A percentile compares a stretch with the other conserved stretches of the same genome.
Conservation (phyloP, 305 asterid species). For the Plantago rigida region DNA sequence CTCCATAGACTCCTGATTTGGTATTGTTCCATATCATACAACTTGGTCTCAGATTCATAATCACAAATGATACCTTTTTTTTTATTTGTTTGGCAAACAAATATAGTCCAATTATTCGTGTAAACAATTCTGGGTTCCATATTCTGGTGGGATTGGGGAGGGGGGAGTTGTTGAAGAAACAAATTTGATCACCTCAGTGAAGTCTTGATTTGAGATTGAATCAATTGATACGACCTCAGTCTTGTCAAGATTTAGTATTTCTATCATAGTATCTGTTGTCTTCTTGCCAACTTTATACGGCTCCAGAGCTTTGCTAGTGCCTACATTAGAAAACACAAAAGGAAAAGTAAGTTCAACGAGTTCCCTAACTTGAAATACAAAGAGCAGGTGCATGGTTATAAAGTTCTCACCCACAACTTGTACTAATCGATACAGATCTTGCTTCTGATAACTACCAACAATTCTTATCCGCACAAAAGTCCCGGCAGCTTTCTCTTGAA, state of each 20-base stretch:
- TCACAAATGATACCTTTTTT: not conserved
- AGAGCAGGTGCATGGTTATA: conserved; percentile 20
- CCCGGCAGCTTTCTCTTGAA: conserved; percentile 68
- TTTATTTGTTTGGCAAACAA: not conserved
- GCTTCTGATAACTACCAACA: conserved; percentile 79
- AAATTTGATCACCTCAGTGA: conserved; percentile 66
- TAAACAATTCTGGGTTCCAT: not conserved
- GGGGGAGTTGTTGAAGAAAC: conserved; percentile 5
- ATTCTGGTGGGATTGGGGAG: not conserved
- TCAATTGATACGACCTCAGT: conserved; percentile 80
- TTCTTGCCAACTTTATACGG: conserved; percentile 88
- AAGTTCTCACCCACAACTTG: conserved; percentile 75
- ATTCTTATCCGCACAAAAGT: conserved; percentile 94
- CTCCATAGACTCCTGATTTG: not conserved
- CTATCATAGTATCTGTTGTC: conserved; percentile 70
- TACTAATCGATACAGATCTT: conserved; percentile 91
- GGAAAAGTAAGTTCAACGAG: conserved; percentile 2
- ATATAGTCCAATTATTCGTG: not conserved
- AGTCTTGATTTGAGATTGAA: conserved; percentile 90
- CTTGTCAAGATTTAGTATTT: conserved; percentile 84
- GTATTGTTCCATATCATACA: not conserved
- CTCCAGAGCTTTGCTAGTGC: conserved; percentile 71
- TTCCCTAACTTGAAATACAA: conserved; percentile 21
- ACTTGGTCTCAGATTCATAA: not conserved
- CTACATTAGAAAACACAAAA: conserved; percentile 38